A percentile compares a stretch with the other conserved stretches of the same genome.
Conservation (phyloP, 2,329 filamentous ascomycete species). For the Emergomyces africanus region DNA sequence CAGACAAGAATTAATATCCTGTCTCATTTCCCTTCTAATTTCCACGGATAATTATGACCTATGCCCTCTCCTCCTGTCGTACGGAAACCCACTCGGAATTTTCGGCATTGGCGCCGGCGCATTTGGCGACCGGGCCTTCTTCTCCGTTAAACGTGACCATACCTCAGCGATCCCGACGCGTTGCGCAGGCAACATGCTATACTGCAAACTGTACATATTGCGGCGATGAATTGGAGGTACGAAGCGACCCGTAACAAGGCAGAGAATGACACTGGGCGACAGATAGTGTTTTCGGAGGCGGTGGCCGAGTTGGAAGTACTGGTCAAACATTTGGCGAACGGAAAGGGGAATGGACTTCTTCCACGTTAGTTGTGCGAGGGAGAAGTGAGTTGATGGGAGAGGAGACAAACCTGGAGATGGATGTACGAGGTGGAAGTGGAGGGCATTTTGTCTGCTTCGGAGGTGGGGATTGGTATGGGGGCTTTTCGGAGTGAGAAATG, state of each 20-base stretch:
- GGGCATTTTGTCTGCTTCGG: conserved; percentile 19
- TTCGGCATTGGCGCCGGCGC: conserved; percentile 17
- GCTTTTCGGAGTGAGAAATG: conserved; percentile 80
- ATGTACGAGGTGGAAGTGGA: conserved; percentile 65
- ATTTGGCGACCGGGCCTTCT: conserved; percentile 18
- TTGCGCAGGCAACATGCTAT: conserved; percentile 85
- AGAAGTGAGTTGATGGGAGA: not conserved
- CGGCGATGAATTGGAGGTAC: conserved; percentile 91
- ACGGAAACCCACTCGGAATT: conserved; percentile 21
- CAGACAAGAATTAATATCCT: not conserved
- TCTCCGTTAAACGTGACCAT: conserved; percentile 59
- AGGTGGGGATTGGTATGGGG: conserved; percentile 30
- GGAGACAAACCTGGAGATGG: conserved; percentile 55
- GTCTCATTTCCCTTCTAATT: no score
- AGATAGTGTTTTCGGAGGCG: conserved; percentile 93
- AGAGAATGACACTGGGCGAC: conserved; percentile 74
- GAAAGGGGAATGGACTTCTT: conserved; percentile 71
- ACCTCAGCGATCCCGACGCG: conserved; percentile 72
- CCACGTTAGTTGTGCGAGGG: conserved; percentile 8
- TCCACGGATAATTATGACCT: conserved; percentile 11
- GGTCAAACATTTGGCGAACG: conserved; percentile 88
- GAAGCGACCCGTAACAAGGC: conserved; percentile 78
- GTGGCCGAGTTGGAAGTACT: conserved; percentile 89
- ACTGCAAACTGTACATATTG: conserved; percentile 91
- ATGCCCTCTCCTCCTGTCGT: conserved; percentile 24